Evolutionary conservation across 768 basidiomycete species (phyloP).

Genomic region (Favolaschia claudopus): DNA sequence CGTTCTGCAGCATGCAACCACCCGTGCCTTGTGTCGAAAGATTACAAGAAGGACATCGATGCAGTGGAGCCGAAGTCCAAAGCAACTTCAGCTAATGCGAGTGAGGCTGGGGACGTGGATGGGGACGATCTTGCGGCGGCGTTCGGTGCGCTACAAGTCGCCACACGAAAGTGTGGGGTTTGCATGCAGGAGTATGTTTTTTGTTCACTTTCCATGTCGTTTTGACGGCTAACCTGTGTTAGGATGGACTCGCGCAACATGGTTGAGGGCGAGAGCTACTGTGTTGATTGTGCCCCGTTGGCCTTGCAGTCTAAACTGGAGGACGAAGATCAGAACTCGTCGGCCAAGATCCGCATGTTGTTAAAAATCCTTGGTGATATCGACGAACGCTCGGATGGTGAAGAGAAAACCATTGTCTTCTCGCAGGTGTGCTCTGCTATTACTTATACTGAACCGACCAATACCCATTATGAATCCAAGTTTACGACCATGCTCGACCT

Average conservation of each 20-base stretch:
- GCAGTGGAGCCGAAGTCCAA: slow-evolving; percentile 75
- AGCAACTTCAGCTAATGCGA: slow-evolving; percentile 37
- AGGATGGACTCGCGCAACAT: slow-evolving; percentile 50
- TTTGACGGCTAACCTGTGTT: background rate
- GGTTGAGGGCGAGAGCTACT: slow-evolving; percentile 54
- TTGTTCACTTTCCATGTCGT: background rate
- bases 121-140: slow-evolving; percentile 80
- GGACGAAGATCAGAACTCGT: slow-evolving; percentile 67
- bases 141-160: slow-evolving; percentile 74
- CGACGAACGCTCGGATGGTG: slow-evolving; percentile 58
- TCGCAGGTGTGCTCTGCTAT: too few relatives aligned
- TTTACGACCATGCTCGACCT: slow-evolving; percentile 89
- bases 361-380: slow-evolving; percentile 75
- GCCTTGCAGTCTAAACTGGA: slow-evolving; percentile 55
- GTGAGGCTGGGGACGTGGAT: slow-evolving; percentile 59
- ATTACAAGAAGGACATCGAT: slow-evolving; percentile 75
- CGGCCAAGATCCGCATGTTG: slow-evolving; percentile 89
- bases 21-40: slow-evolving; percentile 80
- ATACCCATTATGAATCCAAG: too few relatives aligned
- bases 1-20: slow-evolving; percentile 82
- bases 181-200: slow-evolving; percentile 72
- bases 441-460: too few relatives aligned
- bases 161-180: slow-evolving; percentile 74
- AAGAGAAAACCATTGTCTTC: slow-evolving; percentile 96
- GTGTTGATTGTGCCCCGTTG: slow-evolving; percentile 64